Conservation (phyloP, 148 eudicot species). For the Pharnaceum exiguum region DNA sequence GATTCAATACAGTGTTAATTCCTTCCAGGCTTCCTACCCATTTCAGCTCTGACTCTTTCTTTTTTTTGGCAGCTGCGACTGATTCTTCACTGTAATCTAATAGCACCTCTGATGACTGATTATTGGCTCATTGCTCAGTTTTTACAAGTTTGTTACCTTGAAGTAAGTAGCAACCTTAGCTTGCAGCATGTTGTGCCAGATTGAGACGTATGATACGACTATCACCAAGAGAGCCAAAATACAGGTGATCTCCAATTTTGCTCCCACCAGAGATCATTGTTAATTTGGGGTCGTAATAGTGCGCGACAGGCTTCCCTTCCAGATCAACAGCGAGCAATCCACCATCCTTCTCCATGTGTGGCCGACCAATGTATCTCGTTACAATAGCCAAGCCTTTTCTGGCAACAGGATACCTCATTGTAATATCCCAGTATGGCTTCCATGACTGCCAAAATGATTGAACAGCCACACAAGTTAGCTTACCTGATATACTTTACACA, state of each 20-base stretch:
- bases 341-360: constrained; percentile 28
- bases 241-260: constrained; percentile 50
- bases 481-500: too few species aligned
- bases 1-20: too few species aligned
- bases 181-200: constrained; percentile 12
- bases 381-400: constrained; percentile 40
- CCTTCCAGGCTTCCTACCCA: too few species aligned
- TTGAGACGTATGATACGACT: constrained; percentile 48
- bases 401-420: constrained; percentile 31
- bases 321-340: constrained; percentile 55
- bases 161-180: too few species aligned
- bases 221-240: constrained; percentile 30
- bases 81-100: too few species aligned
- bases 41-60: too few species aligned
- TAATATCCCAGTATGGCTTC: constrained; percentile 23
- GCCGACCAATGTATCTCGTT: constrained; percentile 30
- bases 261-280: constrained; percentile 26
- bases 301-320: constrained; percentile 47
- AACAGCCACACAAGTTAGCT: too few species aligned
- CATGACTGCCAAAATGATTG: not conserved
- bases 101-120: too few species aligned
- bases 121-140: too few species aligned
- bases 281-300: constrained; percentile 39
- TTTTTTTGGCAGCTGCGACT: too few species aligned
- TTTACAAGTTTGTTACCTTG: too few species aligned